These are phyloP conservation scores for Candida sojae DNA, from an alignment of 1,139 yeast genomes.

Conservation along the genomic window DNA sequence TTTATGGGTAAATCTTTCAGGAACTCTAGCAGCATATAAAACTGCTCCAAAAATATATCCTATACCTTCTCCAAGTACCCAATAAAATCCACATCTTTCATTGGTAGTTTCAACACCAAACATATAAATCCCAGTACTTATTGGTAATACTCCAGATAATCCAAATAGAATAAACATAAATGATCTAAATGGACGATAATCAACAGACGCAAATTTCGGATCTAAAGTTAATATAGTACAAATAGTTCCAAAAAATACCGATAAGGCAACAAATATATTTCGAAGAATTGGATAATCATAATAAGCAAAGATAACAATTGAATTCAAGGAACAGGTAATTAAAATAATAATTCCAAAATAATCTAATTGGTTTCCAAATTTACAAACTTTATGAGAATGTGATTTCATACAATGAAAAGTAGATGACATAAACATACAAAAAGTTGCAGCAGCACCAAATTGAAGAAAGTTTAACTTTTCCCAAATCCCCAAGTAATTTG, in stretches of 20 bases:
- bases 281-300: conserved; percentile 49
- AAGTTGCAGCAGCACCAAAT: conserved; percentile 42
- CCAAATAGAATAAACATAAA: conserved; percentile 81
- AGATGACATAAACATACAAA: conserved; percentile 74
- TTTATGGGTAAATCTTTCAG: conserved; percentile 73
- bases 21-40: conserved; percentile 75
- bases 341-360: conserved; percentile 83
- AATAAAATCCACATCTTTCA: conserved; percentile 54
- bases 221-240: conserved; percentile 69
- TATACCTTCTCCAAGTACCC: conserved; percentile 69
- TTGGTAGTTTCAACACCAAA: conserved; percentile 44
- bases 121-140: conserved; percentile 47
- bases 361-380: conserved; percentile 78
- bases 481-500: conserved; percentile 43
- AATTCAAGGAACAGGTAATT: conserved; percentile 73
- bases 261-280: conserved; percentile 47
- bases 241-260: conserved; percentile 54
- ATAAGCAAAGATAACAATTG: conserved; percentile 69
- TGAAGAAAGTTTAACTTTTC: conserved; percentile 39
- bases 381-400: conserved; percentile 65
- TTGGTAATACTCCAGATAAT: conserved; percentile 73
- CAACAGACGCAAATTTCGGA: conserved; percentile 64
- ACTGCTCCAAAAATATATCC: conserved; percentile 79
- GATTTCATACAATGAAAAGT: conserved; percentile 75
- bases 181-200: conserved; percentile 78